phyloP scores from a whole-genome alignment of 495 filamentous ascomycete genomes.

The Penicillium antarcticum region DNA sequence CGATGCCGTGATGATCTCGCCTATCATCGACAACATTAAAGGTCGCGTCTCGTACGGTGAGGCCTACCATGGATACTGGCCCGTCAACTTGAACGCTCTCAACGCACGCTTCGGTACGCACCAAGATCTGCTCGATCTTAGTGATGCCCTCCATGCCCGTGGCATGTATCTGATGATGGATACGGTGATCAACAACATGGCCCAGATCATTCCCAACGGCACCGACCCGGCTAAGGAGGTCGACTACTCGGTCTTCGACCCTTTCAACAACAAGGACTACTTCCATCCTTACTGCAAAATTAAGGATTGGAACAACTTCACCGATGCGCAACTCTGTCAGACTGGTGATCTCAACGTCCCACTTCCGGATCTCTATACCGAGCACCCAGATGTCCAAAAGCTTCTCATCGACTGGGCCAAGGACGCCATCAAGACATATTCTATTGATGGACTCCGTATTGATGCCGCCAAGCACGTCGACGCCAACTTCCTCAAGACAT shows the following conservation, averaged over 20 bases:
- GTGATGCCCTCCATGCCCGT: constrained; percentile 53
- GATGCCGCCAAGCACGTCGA: constrained; percentile 74
- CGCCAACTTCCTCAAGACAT: constrained; percentile 60
- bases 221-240: constrained; percentile 55
- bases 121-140: constrained; percentile 62
- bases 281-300: constrained; percentile 67
- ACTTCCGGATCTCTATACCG: constrained; percentile 67
- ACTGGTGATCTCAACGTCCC: constrained; percentile 55
- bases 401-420: constrained; percentile 62
- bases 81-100: constrained; percentile 59
- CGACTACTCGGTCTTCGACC: constrained; percentile 58
- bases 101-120: constrained; percentile 66
- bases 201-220: constrained; percentile 29
- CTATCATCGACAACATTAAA: constrained; percentile 62
- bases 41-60: constrained; percentile 45
- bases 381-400: constrained; percentile 51
- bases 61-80: constrained; percentile 77
- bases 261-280: constrained; percentile 61
- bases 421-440: constrained; percentile 60
- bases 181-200: constrained; percentile 77
- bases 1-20: constrained; percentile 80
- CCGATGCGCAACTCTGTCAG: constrained; percentile 53
- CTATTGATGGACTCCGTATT: constrained; percentile 73
- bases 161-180: constrained; percentile 77
- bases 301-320: constrained; percentile 57